Evolutionary conservation across 2,329 filamentous ascomycete genomes (phyloP), one percentile per base, ranked within the genome.

Genomic region (Lachnellula arida): DNA sequence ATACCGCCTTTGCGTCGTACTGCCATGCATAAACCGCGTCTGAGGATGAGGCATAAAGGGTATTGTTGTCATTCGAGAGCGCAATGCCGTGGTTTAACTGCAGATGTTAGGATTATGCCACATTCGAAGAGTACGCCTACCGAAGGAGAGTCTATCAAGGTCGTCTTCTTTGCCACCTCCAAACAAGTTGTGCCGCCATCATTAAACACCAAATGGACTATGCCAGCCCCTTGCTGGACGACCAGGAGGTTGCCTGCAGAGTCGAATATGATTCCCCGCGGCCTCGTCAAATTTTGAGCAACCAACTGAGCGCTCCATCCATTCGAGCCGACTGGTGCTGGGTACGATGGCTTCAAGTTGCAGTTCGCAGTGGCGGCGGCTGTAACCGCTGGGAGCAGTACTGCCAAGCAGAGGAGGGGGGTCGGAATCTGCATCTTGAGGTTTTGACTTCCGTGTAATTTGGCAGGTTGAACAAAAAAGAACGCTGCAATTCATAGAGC

Each of bases 11-110:
- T n/a, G 80, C 71, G 66, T 88, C 77, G 67, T 91, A 91, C 28
- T 75, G 68, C 82, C 85, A 91, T 2, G 81, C 74, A 65, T 77
- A 86, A 35, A 88, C 84, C n/a, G 76, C 73, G 48, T 80, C 75
- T 5, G 76, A 67, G 2, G 78, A 80, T 0, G 86, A 89, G 15
- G 78, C 79, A 63, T 81, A 84, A 52, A 84, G 67, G 2, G 76
- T 81, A 42, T 71, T 75, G 52, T 79, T 78, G 67, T 84, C 77
- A 3, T 69, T 66, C 0, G 78, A 80, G 19, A 84, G 65, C 28
- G 80, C 76, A 50, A 84, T 73, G 40, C 79, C 79, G 61, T 85
- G 81, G 63, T 80, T 82, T 17, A 84, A 71, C 77, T 81, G 52
- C 4, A 2, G n/a, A 15, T 17, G 39, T 62, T 51, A 60, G 57